phyloP scores from a whole-genome alignment of 2,329 filamentous ascomycete genomes.

The Colletotrichum sublineola region DNA sequence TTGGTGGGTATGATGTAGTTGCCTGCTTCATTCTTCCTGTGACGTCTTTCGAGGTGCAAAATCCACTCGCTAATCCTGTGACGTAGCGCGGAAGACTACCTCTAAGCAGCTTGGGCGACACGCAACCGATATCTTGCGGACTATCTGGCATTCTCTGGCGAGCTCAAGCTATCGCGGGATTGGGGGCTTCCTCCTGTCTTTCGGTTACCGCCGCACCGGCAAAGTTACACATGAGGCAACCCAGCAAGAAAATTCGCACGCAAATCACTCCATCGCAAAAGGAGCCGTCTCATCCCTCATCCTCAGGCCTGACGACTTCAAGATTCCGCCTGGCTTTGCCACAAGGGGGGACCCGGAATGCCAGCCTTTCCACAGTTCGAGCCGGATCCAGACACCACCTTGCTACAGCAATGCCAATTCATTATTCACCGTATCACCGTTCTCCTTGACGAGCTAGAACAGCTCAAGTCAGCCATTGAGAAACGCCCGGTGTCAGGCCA shows the following conservation, averaged over 20 bases:
- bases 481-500: conserved; percentile 30
- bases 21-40: too few species aligned
- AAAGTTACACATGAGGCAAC: background rate
- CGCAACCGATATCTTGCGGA: background rate
- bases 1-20: too few species aligned
- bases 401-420: conserved; percentile 33
- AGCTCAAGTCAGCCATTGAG: conserved; percentile 38
- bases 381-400: conserved; percentile 11
- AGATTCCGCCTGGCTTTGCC: background rate
- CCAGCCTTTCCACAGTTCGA: conserved; percentile 22
- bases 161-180: background rate
- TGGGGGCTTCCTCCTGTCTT: background rate
- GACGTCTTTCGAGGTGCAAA: too few species aligned
- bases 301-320: background rate
- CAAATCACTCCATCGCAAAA: background rate
- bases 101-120: background rate
- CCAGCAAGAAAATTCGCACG: background rate
- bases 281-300: background rate
- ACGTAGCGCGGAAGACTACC: background rate
- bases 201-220: background rate
- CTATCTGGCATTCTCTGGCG: background rate
- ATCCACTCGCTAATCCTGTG: background rate
- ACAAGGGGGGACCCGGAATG: conserved; percentile 4
- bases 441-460: conserved; percentile 36
- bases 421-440: conserved; percentile 30